Conservation (phyloP, 805 yeast genomes). For the Nakazawaea siamensis region DNA sequence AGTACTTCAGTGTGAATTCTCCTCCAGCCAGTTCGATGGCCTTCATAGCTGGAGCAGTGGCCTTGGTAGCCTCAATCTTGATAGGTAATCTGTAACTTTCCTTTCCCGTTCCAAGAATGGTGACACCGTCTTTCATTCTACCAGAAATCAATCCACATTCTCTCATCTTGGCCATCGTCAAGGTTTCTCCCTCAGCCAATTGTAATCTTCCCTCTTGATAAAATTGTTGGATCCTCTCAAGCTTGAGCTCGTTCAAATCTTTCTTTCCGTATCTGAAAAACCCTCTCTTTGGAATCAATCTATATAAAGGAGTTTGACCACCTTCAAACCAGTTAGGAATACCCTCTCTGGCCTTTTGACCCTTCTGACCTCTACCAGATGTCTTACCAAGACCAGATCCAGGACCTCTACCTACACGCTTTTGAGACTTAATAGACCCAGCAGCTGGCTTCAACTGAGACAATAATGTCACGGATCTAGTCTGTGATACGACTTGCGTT, state of each 20-base stretch:
- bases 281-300: constrained; percentile 83
- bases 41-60: constrained; percentile 65
- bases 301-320: constrained; percentile 92
- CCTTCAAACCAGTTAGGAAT: constrained; percentile 96
- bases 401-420: constrained; percentile 93
- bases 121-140: constrained; percentile 68
- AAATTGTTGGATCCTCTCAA: constrained; percentile 63
- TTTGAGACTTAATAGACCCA: constrained; percentile 51
- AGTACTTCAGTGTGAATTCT: constrained; percentile 64
- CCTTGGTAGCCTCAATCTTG: constrained; percentile 75
- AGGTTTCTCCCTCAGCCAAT: constrained; percentile 48
- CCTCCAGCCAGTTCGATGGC: constrained; percentile 71
- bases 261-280: constrained; percentile 59
- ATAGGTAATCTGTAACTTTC: constrained; percentile 47
- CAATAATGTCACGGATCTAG: constrained; percentile 32
- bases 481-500: constrained; percentile 1
- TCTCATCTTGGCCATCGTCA: constrained; percentile 72
- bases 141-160: constrained; percentile 70
- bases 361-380: constrained; percentile 95
- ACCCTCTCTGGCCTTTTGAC: constrained; percentile 92
- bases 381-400: constrained; percentile 91
- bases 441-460: constrained; percentile 50
- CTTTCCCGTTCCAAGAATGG: constrained; percentile 63
- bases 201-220: constrained; percentile 59
- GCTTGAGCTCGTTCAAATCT: constrained; percentile 50